Evolutionary conservation across 805 yeast genomes (phyloP), one percentile per base, ranked within the genome.

Genomic region (Saccharomycopsis lassenensis): DNA sequence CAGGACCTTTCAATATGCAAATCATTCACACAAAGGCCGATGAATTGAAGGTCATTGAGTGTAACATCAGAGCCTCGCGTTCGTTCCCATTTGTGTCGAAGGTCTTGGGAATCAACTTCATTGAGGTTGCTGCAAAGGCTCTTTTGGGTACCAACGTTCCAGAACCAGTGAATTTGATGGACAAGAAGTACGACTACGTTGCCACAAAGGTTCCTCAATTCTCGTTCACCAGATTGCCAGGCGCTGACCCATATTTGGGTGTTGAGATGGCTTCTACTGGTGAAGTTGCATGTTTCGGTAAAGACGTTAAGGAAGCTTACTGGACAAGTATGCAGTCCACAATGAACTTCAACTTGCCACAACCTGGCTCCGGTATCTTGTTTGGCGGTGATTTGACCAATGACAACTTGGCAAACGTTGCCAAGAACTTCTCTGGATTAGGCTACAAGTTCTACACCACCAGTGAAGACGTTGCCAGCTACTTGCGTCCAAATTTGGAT

Each of bases 231-330:
- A 78, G 99, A 66, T 70, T 91, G 53, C 96, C 97, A 14, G 99
- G 98, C 48, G 99, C 99, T 34, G 99, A 91, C 61, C 99, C 99
- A 46, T 87, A 83, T 71, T 69, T 91, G 55, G 98, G 98, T 46
- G 98, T 91, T 48, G 99, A 91, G 66, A 91, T 91, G 99, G 79
- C 97, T 5, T 87, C 97, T 8, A 91, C 99, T 35, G 99, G 99
- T 61, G 99, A 91, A 65, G 82, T 91, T 56, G 98, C 98, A 21
- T 83, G 95, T 57, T 91, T 91, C 56, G 99, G 99, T 50, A 67
- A 67, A 44, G 79, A 84, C 59, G 58, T 80, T 45, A 51, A 70
- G 39, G 97, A 91, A 62, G 95, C 97, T 24, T 91, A 91, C 71
- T 91, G 97, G 97, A 80, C 96, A 30, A 79, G 97, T 11, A 75